Evolutionary conservation across 73 alveolate species (phyloP).

Genomic region (Tetrahymena borealis): DNA sequence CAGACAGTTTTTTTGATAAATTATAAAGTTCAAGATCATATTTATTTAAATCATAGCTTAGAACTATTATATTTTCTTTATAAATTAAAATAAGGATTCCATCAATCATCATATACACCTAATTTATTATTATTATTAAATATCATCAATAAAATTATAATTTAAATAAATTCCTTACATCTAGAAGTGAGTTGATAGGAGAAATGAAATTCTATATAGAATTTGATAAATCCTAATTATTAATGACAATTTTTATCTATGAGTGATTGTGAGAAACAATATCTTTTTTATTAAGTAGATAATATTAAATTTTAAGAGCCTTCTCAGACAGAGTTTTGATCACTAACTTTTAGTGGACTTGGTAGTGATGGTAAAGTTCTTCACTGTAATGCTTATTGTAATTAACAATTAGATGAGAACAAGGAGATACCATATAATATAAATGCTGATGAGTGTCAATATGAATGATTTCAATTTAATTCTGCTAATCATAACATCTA

Average conservation of each 20-base stretch:
- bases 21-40: neutral
- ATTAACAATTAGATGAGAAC: neutral
- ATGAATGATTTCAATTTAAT: neutral
- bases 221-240: neutral
- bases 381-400: neutral
- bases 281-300: neutral
- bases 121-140: too few relatives aligned
- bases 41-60: neutral
- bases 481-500: neutral
- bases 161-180: too few relatives aligned
- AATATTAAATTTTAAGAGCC: neutral
- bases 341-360: neutral
- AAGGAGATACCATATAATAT: neutral
- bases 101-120: too few relatives aligned
- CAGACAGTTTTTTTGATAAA: neutral
- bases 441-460: neutral
- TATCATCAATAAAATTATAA: too few relatives aligned
- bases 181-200: neutral
- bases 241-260: neutral
- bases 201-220: neutral
- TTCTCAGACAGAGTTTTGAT: neutral
- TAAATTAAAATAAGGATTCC: too few relatives aligned
- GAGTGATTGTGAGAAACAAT: neutral
- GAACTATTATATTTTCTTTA: neutral
- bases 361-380: neutral